phyloP scores from a whole-genome alignment of 108 stramenopile genomes.

The Stephanodiscus triporus region DNA sequence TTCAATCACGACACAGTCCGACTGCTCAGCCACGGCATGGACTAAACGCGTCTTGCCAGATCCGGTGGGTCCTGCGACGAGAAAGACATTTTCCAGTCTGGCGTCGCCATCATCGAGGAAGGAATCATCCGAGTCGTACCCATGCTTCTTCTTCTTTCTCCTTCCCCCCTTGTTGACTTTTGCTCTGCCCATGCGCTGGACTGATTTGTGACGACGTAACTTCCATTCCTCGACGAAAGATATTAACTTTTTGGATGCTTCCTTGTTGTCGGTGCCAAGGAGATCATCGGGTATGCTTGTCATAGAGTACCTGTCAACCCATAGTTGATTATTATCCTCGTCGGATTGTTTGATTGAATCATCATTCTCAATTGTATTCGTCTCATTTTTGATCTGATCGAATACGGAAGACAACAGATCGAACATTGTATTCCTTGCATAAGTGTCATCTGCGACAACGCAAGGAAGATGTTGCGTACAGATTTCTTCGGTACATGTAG shows the following conservation, averaged over 20 bases:
- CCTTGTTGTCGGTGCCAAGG: slow-evolving; percentile 43
- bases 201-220: slow-evolving; percentile 52
- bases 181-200: slow-evolving; percentile 50
- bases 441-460: slow-evolving; percentile 7
- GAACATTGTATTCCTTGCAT: neutral
- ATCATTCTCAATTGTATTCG: neutral
- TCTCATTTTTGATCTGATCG: neutral
- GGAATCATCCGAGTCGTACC: slow-evolving; percentile 60
- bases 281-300: slow-evolving; percentile 44
- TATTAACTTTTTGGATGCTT: slow-evolving; percentile 35
- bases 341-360: neutral
- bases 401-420: slow-evolving; percentile 6
- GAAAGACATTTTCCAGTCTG: slow-evolving; percentile 50
- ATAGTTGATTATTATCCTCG: slow-evolving; percentile 26
- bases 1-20: slow-evolving; percentile 71
- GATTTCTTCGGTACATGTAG: neutral
- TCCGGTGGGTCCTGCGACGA: slow-evolving; percentile 69
- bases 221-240: slow-evolving; percentile 73
- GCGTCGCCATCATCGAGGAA: slow-evolving; percentile 51
- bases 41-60: slow-evolving; percentile 76
- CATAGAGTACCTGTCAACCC: slow-evolving; percentile 55
- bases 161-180: slow-evolving; percentile 24
- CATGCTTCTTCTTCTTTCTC: slow-evolving; percentile 39
- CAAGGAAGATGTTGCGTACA: neutral
- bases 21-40: slow-evolving; percentile 66